A percentile compares a stretch with the other conserved stretches of the same genome.
phyloP scores from a whole-genome alignment of 768 basidiomycete genomes.

The Termitomyces sp. region DNA sequence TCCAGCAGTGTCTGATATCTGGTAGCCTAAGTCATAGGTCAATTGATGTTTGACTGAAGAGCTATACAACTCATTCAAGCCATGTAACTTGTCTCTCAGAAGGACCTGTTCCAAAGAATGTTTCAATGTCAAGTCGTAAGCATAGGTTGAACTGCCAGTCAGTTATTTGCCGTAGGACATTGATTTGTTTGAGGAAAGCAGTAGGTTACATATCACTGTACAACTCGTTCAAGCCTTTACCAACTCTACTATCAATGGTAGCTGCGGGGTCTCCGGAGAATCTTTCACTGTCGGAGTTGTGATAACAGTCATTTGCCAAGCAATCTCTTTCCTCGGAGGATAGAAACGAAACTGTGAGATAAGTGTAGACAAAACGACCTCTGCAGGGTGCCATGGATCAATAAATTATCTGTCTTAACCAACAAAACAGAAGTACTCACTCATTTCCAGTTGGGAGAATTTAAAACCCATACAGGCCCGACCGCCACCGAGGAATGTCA shows the following conservation, averaged over 20 bases:
- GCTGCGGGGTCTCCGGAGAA: background rate
- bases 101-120: no score
- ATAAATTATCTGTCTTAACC: background rate
- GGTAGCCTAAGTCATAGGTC: no score
- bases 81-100: no score
- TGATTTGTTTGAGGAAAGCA: no score
- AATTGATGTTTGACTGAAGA: no score
- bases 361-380: slow-evolving; percentile 21
- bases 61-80: no score
- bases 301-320: background rate
- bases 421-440: slow-evolving; percentile 19
- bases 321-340: slow-evolving; percentile 1
- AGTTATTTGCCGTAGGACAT: no score
- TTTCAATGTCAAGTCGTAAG: no score
- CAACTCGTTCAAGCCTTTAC: no score
- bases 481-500: background rate
- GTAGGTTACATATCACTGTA: no score
- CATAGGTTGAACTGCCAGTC: no score
- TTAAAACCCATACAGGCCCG: slow-evolving; percentile 36
- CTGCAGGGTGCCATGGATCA: slow-evolving; percentile 7
- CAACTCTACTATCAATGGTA: background rate
- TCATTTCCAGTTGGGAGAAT: slow-evolving; percentile 36
- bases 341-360: slow-evolving; percentile 5
- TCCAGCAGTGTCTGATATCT: no score
- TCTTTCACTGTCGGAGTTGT: background rate